phyloP scores from a whole-genome alignment of 176 grass and related monocot genomes.

The Triticum dicoccoides region DNA sequence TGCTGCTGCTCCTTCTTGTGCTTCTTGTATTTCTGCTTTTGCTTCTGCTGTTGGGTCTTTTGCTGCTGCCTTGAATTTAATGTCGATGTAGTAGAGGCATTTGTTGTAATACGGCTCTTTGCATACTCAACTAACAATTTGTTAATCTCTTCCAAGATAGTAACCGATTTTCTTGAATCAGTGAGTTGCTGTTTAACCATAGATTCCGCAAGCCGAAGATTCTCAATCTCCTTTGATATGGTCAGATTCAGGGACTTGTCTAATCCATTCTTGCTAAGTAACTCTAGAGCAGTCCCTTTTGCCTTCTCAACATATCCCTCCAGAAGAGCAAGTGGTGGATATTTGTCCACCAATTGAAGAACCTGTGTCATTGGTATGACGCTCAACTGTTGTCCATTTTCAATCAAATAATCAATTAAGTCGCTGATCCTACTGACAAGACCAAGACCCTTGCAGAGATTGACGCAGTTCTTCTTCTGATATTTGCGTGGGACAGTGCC shows the following conservation, averaged over 20 bases:
- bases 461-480: background rate
- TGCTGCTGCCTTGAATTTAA: constrained; percentile 17
- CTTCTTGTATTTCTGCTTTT: constrained; percentile 29
- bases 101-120: constrained; percentile 4
- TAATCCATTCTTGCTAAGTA: constrained; percentile 17
- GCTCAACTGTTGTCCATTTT: constrained; percentile 32
- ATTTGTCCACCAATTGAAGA: constrained; percentile 43
- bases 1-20: constrained; percentile 29
- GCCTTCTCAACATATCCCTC: constrained; percentile 44
- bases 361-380: constrained; percentile 19
- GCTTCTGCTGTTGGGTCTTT: constrained; percentile 2
- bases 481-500: constrained; percentile 8
- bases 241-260: constrained; percentile 14
- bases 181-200: constrained; percentile 24
- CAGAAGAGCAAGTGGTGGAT: constrained; percentile 35
- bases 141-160: constrained; percentile 36
- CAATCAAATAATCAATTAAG: constrained; percentile 52
- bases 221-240: constrained; percentile 24
- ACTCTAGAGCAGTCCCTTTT: constrained; percentile 31
- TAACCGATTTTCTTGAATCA: constrained; percentile 7
- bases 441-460: constrained; percentile 32
- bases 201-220: background rate
- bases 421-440: constrained; percentile 32
- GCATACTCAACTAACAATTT: constrained; percentile 19
- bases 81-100: background rate